Evolutionary conservation across 768 basidiomycete genomes (phyloP).

Genomic region (Cystobasidium ongulense): DNA sequence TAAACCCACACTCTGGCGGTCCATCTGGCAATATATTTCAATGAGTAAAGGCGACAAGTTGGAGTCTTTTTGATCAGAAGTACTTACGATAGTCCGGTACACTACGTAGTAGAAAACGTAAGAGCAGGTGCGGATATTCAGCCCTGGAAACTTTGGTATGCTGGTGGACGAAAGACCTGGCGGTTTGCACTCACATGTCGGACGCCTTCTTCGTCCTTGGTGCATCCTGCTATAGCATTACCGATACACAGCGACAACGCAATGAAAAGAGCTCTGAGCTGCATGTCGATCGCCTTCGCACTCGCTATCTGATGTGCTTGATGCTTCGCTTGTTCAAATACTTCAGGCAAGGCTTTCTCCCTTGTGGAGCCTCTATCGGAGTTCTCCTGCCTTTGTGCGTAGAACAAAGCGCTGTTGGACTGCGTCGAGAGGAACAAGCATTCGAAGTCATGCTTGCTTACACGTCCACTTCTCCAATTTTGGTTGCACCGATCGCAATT

Average conservation of each 20-base stretch:
- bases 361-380: background rate
- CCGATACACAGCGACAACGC: background rate
- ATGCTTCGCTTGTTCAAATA: background rate
- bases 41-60: background rate
- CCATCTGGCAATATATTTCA: background rate
- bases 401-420: background rate
- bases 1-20: background rate
- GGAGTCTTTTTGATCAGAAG: background rate
- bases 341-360: too few species aligned
- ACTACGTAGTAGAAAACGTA: background rate
- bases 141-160: background rate
- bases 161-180: background rate
- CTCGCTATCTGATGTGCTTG: too few species aligned
- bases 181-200: background rate
- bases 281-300: slow-evolving; percentile 6
- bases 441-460: background rate
- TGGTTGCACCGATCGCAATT: background rate
- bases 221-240: background rate
- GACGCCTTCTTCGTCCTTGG: background rate
- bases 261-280: background rate
- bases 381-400: too few species aligned
- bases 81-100: slow-evolving; percentile 2
- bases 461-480: background rate
- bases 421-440: background rate
- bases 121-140: background rate